Conservation (phyloP, 139 green algal species). For the Picochlorum sp. region DNA sequence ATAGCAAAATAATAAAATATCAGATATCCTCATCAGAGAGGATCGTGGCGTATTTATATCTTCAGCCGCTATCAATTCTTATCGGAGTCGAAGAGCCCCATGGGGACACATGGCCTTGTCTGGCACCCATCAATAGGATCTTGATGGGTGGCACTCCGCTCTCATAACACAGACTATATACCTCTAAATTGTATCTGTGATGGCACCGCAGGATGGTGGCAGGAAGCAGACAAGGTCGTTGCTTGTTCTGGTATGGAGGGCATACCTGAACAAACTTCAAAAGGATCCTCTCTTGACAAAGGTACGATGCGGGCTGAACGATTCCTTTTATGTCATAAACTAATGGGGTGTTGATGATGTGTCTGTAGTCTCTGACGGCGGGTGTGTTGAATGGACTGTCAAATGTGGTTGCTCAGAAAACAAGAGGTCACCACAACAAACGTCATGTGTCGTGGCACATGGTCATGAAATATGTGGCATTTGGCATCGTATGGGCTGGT, state of each 20-base stretch:
- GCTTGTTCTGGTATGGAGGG: background rate
- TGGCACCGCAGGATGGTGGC: no score
- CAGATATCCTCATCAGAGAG: no score
- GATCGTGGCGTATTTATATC: no score
- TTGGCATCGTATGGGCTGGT: conserved; percentile 17
- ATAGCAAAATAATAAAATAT: no score
- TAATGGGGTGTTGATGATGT: background rate
- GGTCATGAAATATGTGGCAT: conserved; percentile 13
- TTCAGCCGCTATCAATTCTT: no score
- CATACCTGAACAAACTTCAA: background rate
- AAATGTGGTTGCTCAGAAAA: conserved; percentile 24
- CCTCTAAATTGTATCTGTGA: no score
- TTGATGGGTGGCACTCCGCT: no score
- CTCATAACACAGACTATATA: no score
- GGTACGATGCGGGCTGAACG: background rate
- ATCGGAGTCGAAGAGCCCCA: no score
- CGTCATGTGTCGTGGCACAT: conserved; percentile 14
- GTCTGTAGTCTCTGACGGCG: conserved; percentile 7
- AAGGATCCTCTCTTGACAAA: background rate
- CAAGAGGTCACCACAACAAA: background rate
- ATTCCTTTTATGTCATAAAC: background rate
- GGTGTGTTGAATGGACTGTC: background rate
- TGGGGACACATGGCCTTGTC: no score
- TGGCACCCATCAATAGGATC: no score
- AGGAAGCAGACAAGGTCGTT: no score